A percentile compares a stretch with the other conserved stretches of the same genome.
Evolutionary conservation across 805 yeast genomes (phyloP).

Genomic region (Cyberlindnera mississippiensis): DNA sequence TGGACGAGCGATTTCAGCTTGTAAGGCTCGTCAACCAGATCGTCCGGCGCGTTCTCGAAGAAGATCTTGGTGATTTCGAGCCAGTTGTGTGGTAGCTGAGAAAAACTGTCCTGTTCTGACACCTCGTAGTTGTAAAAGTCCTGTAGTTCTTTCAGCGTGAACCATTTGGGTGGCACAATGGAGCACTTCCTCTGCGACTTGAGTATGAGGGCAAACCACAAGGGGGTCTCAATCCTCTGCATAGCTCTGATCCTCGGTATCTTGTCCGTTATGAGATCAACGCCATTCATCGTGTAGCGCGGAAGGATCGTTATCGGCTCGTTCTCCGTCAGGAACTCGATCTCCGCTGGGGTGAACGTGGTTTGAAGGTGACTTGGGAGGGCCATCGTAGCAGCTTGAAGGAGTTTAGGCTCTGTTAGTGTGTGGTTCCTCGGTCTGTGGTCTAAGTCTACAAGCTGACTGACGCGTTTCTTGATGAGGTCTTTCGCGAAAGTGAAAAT

Average conservation of each 20-base stretch:
- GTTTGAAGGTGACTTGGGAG: slow-evolving; percentile 51
- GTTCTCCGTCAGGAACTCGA: slow-evolving; percentile 83
- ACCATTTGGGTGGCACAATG: slow-evolving; percentile 85
- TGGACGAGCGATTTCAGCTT: slow-evolving; percentile 67
- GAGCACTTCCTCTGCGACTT: slow-evolving; percentile 84
- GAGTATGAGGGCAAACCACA: slow-evolving; percentile 84
- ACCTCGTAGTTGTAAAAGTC: slow-evolving; percentile 65
- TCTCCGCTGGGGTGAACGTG: slow-evolving; percentile 69
- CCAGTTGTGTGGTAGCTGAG: slow-evolving; percentile 85
- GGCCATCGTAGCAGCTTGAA: too few species aligned
- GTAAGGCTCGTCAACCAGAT: slow-evolving; percentile 68
- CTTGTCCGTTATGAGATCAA: slow-evolving; percentile 56
- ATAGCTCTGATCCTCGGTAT: slow-evolving; percentile 63
- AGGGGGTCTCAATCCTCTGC: slow-evolving; percentile 65
- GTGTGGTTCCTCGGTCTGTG: too few species aligned
- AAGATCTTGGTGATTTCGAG: slow-evolving; percentile 71
- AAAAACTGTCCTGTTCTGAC: slow-evolving; percentile 52
- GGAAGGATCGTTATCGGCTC: slow-evolving; percentile 74
- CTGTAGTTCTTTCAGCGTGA: slow-evolving; percentile 50
- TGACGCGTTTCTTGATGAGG: too few species aligned
- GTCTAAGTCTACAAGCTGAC: too few species aligned
- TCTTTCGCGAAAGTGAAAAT: too few species aligned
- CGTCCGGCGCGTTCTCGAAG: slow-evolving; percentile 68
- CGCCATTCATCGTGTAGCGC: slow-evolving; percentile 61
- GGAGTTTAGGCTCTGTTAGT: too few species aligned